phyloP scores from a whole-genome alignment of 148 eudicot species.

The Selenicereus undatus region DNA sequence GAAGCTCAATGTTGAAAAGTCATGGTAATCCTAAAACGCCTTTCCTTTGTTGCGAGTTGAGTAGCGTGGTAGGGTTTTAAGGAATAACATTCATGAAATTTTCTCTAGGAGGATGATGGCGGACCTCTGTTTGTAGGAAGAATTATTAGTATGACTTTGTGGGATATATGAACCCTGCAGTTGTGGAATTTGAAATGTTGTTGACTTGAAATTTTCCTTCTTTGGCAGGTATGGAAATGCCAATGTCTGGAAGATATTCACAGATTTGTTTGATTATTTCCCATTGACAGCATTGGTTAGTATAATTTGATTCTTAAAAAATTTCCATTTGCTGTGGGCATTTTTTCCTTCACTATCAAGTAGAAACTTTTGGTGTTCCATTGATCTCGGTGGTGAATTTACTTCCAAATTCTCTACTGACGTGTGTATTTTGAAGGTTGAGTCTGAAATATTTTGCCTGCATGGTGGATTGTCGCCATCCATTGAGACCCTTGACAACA shows the following conservation, averaged over 20 bases:
- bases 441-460: conserved; percentile 93
- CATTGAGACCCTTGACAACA: conserved; percentile 90
- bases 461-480: conserved; percentile 98
- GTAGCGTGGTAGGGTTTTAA: neutral
- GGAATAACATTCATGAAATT: neutral
- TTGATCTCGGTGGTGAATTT: neutral
- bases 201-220: neutral
- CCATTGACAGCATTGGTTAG: conserved; percentile 98
- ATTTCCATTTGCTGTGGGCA: neutral
- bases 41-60: neutral
- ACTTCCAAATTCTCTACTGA: neutral
- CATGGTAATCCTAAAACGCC: neutral
- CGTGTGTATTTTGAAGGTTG: conserved; percentile 47
- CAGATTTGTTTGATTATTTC: conserved; percentile 94
- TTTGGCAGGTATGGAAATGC: conserved; percentile 91
- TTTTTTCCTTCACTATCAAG: neutral
- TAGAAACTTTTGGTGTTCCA: neutral
- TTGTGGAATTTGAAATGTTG: neutral
- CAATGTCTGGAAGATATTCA: conserved; percentile 97
- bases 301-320: conserved; percentile 10
- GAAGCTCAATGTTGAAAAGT: neutral
- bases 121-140: neutral
- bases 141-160: neutral
- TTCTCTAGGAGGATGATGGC: neutral
- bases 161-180: neutral